Conservation (phyloP, 1,139 yeast genomes). For the Geotrichum siamense region DNA sequence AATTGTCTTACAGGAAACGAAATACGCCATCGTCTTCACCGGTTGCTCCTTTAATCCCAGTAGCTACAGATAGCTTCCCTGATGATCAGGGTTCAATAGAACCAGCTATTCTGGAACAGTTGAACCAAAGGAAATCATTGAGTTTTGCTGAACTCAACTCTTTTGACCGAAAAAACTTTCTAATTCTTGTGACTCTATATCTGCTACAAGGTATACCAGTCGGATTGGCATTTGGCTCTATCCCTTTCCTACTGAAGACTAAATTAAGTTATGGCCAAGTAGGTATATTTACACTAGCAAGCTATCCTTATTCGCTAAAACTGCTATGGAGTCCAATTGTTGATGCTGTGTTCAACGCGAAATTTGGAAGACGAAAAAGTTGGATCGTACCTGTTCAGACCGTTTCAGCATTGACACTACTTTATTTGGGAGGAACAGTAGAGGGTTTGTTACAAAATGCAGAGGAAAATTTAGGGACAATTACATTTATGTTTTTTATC, state of each 20-base stretch:
- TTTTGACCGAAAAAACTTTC: slow-evolving; percentile 52
- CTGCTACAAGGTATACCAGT: slow-evolving; percentile 92
- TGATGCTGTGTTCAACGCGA: slow-evolving; percentile 67
- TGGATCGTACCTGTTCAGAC: slow-evolving; percentile 94
- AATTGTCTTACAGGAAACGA: slow-evolving; percentile 18
- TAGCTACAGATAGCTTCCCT: slow-evolving; percentile 15
- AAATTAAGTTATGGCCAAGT: slow-evolving; percentile 81
- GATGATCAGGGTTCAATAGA: slow-evolving; percentile 14
- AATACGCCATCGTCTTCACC: slow-evolving; percentile 6
- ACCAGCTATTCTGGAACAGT: slow-evolving; percentile 4
- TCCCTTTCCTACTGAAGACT: slow-evolving; percentile 85
- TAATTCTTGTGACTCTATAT: slow-evolving; percentile 62
- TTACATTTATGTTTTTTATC: slow-evolving; percentile 61
- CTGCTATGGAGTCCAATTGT: slow-evolving; percentile 94
- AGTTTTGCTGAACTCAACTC: slow-evolving; percentile 24
- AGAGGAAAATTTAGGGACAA: slow-evolving; percentile 44
- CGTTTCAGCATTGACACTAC: slow-evolving; percentile 61
- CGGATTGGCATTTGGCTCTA: slow-evolving; percentile 89
- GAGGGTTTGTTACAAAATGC: slow-evolving; percentile 53
- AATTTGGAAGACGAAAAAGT: slow-evolving; percentile 74
- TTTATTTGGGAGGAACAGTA: slow-evolving; percentile 54
- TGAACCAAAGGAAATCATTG: slow-evolving; percentile 8
- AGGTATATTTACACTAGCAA: slow-evolving; percentile 83
- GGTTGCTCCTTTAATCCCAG: slow-evolving; percentile 9
- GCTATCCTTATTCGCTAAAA: slow-evolving; percentile 90